Evolutionary conservation across 2,329 filamentous ascomycete species (phyloP).

Genomic region (Dactylellina drechsleri): DNA sequence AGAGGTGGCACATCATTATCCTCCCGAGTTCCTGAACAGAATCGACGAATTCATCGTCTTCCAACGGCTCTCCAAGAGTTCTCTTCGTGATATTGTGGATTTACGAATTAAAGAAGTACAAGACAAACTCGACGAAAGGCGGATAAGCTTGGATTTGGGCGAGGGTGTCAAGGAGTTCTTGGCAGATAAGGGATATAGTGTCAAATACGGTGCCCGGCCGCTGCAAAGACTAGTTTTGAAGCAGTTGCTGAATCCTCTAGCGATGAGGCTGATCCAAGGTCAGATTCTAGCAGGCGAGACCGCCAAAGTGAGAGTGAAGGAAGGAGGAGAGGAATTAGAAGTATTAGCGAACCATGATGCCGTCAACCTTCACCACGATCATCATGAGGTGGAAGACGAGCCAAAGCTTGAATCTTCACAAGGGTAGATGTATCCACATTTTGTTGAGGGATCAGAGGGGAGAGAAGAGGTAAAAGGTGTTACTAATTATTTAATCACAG

Average conservation of each 20-base stretch:
- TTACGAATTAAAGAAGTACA: constrained; percentile 89
- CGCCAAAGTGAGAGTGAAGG: constrained; percentile 75
- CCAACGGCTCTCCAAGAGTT: constrained; percentile 80
- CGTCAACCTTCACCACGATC: constrained; percentile 15
- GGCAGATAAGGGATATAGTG: constrained; percentile 88
- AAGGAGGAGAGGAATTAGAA: constrained; percentile 70
- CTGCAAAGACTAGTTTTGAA: constrained; percentile 90
- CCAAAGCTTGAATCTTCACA: constrained; percentile 3
- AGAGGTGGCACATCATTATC: constrained; percentile 77
- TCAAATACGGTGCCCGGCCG: constrained; percentile 87
- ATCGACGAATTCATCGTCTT: constrained; percentile 98
- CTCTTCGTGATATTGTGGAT: constrained; percentile 90
- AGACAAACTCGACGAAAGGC: constrained; percentile 80
- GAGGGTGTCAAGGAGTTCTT: constrained; percentile 83
- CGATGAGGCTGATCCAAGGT: constrained; percentile 90
- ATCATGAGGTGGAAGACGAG: constrained; percentile 13
- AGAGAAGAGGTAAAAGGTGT: too few relatives aligned
- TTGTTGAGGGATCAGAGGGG: background rate
- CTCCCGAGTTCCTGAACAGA: constrained; percentile 94
- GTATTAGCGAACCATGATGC: constrained; percentile 61
- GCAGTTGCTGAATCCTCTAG: constrained; percentile 86
- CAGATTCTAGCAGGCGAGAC: constrained; percentile 78
- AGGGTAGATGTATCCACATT: background rate
- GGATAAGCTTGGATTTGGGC: constrained; percentile 79
- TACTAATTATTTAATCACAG: too few relatives aligned